Conservation (phyloP, 495 filamentous ascomycete species). For the Cenococcum geophilum region DNA sequence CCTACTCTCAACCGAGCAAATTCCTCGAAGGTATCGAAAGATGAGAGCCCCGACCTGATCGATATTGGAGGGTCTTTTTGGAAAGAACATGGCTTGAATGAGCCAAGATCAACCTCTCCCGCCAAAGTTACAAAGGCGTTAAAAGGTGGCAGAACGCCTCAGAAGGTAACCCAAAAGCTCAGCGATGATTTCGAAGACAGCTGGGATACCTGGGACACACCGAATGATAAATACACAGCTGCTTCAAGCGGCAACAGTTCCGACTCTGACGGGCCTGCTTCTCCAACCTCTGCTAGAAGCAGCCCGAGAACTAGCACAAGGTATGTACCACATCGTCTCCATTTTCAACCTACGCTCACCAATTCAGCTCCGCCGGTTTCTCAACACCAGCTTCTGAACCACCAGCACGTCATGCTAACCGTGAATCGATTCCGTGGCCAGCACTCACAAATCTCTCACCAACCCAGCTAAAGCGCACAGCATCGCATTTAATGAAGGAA, state of each 20-base stretch:
- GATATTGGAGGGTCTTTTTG: slow-evolving; percentile 37
- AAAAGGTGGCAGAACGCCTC: slow-evolving; percentile 25
- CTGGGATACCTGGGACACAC: slow-evolving; percentile 38
- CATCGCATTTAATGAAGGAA: slow-evolving; percentile 67
- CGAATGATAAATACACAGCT: slow-evolving; percentile 25
- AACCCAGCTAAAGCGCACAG: slow-evolving; percentile 61
- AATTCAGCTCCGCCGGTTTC: slow-evolving; percentile 24
- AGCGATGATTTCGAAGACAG: slow-evolving; percentile 22
- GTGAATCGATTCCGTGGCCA: slow-evolving; percentile 64
- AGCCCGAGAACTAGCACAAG: slow-evolving; percentile 31
- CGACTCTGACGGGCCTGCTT: slow-evolving; percentile 25
- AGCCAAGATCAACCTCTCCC: slow-evolving; percentile 16
- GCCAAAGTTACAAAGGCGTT: slow-evolving; percentile 26
- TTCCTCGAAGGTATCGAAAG: slow-evolving; percentile 10
- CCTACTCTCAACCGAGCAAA: slow-evolving; percentile 16
- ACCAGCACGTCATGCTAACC: slow-evolving; percentile 30
- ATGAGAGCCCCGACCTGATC: slow-evolving; percentile 8
- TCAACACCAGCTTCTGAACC: slow-evolving; percentile 5
- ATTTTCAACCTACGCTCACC: slow-evolving; percentile 20
- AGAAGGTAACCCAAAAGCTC: slow-evolving; percentile 15
- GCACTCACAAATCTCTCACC: slow-evolving; percentile 59
- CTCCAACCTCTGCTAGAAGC: slow-evolving; percentile 24
- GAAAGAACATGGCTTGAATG: slow-evolving; percentile 34
- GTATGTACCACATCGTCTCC: slow-evolving; percentile 19
- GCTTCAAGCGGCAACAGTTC: slow-evolving; percentile 21